These are phyloP conservation scores for Populus pruinosa DNA, from an alignment of 345 rosid genomes.

Conservation along the genomic window DNA sequence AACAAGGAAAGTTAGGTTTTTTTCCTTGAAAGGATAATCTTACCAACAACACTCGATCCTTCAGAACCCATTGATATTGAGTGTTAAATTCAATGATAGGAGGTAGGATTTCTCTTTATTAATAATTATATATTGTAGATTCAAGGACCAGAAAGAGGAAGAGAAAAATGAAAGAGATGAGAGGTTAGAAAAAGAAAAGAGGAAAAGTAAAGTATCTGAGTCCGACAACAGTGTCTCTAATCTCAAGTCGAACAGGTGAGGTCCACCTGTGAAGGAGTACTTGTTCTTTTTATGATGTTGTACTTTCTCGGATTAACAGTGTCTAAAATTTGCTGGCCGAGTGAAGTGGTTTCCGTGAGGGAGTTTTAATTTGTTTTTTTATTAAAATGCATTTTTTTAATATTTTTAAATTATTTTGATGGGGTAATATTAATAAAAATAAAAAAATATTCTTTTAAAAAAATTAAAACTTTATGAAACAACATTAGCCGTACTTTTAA, in stretches of 20 bases:
- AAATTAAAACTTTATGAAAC: too few relatives aligned
- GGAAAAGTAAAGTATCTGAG: not conserved
- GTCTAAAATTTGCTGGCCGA: too few relatives aligned
- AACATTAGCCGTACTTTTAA: too few relatives aligned
- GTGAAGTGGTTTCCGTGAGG: too few relatives aligned
- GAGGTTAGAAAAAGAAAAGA: not conserved
- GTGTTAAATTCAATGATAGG: not conserved
- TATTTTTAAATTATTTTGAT: too few relatives aligned
- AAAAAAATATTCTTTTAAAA: too few relatives aligned
- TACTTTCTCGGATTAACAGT: too few relatives aligned
- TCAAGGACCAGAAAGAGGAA: not conserved
- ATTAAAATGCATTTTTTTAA: too few relatives aligned
- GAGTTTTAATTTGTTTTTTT: too few relatives aligned
- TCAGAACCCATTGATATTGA: conserved; percentile 43
- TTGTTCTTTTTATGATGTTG: too few relatives aligned
- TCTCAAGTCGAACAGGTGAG: not conserved
- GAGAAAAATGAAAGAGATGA: not conserved
- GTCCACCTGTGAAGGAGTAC: not conserved
- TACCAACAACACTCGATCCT: conserved; percentile 51
- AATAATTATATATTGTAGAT: not conserved
- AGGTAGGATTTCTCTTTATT: conserved; percentile 1
- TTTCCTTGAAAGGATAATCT: not conserved
- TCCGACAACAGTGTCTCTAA: not conserved
- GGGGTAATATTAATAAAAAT: too few relatives aligned
- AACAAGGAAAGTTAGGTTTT: conserved; percentile 9